phyloP scores from a whole-genome alignment of 352 stramenopile genomes.

The Phytophthora citricola region DNA sequence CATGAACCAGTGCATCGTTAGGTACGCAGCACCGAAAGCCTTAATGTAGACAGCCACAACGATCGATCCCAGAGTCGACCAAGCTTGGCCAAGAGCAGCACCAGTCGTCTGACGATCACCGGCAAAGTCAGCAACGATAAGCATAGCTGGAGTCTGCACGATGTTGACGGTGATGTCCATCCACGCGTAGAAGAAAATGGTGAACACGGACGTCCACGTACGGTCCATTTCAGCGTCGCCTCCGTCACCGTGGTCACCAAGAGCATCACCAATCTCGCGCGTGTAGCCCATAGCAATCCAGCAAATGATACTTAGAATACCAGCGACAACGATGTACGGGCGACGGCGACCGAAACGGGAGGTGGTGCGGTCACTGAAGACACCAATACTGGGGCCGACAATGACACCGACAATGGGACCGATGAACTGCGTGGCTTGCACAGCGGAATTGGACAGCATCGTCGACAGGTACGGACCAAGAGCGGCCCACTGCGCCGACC shows the following conservation, averaged over 20 bases:
- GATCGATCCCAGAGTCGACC: constrained; percentile 38
- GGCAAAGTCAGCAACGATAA: constrained; percentile 49
- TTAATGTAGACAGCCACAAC: constrained; percentile 47
- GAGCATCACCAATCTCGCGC: constrained; percentile 26
- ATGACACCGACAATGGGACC: constrained; percentile 28
- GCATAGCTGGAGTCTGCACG: constrained; percentile 31
- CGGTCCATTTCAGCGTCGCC: constrained; percentile 22
- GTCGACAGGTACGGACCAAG: constrained; percentile 56
- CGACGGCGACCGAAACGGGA: constrained; percentile 23
- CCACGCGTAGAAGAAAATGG: constrained; percentile 31
- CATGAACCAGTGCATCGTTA: constrained; percentile 38
- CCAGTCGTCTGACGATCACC: constrained; percentile 53
- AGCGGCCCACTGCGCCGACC: constrained; percentile 52
- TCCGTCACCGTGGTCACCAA: constrained; percentile 28
- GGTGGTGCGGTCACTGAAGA: constrained; percentile 32
- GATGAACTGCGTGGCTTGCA: constrained; percentile 34
- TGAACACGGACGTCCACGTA: constrained; percentile 34
- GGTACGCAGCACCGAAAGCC: constrained; percentile 45
- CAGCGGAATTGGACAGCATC: constrained; percentile 46
- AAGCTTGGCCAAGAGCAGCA: constrained; percentile 43
- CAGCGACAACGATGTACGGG: constrained; percentile 44
- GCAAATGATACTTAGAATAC: constrained; percentile 45
- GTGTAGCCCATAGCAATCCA: constrained; percentile 59
- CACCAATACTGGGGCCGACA: constrained; percentile 25
- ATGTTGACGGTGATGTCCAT: constrained; percentile 34